Evolutionary conservation across 371 early-diverging fungal genomes (phyloP).

Genomic region (Mortierella sp.): DNA sequence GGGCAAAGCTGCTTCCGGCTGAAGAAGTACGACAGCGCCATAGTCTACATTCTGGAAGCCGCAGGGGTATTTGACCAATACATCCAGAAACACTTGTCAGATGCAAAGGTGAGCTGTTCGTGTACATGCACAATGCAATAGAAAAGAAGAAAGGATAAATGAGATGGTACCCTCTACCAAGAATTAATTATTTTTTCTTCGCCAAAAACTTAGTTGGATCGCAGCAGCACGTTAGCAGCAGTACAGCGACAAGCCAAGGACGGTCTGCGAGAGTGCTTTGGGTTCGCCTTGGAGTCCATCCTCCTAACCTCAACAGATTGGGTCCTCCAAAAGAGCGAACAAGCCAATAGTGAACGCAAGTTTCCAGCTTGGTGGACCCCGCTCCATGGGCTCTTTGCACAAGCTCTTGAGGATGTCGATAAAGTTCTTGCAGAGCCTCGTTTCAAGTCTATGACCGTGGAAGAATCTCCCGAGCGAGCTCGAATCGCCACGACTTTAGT

Average conservation of each 20-base stretch:
- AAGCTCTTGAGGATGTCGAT: not conserved
- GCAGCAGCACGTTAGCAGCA: no score
- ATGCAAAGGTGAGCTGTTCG: not conserved
- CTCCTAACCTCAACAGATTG: not conserved
- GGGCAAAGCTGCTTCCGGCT: not conserved
- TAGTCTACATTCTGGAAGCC: not conserved
- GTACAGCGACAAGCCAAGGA: not conserved
- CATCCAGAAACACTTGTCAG: not conserved
- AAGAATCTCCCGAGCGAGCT: not conserved
- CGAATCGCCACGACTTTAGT: not conserved
- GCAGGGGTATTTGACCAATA: not conserved
- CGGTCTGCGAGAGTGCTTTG: not conserved
- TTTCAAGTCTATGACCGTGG: not conserved
- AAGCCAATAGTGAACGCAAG: not conserved
- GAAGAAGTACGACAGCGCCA: not conserved
- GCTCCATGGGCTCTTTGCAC: not conserved
- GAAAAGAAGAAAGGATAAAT: no score
- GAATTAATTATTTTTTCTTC: no score
- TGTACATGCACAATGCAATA: no score
- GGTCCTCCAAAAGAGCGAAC: not conserved
- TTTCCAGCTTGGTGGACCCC: not conserved
- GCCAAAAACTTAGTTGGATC: no score
- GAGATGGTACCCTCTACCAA: no score
- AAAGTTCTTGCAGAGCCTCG: not conserved
- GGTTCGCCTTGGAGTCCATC: not conserved